Conservation (phyloP, 1,139 yeast genomes). For the Zygoascus hellenicus region DNA sequence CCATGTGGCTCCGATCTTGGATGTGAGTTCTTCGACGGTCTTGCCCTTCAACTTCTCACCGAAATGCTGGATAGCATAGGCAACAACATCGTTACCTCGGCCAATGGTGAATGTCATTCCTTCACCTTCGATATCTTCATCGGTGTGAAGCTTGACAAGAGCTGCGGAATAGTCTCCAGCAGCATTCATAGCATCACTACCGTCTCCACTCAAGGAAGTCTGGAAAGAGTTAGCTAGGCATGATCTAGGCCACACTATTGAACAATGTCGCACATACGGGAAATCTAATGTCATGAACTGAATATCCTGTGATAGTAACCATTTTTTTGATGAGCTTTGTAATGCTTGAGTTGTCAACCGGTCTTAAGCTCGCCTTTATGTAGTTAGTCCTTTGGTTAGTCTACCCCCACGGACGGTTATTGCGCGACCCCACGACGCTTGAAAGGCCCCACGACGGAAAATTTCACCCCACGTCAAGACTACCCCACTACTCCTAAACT, state of each 20-base stretch:
- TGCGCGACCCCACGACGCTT: not conserved
- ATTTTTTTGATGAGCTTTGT: slow-evolving; percentile 1
- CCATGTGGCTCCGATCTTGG: slow-evolving; percentile 38
- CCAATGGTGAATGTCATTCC: slow-evolving; percentile 36
- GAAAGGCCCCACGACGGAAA: too few species aligned
- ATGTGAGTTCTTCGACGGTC: slow-evolving; percentile 31
- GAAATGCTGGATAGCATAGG: slow-evolving; percentile 31
- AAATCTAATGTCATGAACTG: slow-evolving; percentile 33
- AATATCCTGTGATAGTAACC: slow-evolving; percentile 29
- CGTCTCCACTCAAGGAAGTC: slow-evolving; percentile 35
- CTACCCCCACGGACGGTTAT: not conserved
- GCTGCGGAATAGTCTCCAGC: slow-evolving; percentile 37
- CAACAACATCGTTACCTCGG: slow-evolving; percentile 33
- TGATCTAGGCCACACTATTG: not conserved
- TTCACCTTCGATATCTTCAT: slow-evolving; percentile 26
- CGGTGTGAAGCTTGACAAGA: slow-evolving; percentile 28
- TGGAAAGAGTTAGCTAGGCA: slow-evolving; percentile 1
- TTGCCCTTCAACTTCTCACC: slow-evolving; percentile 32
- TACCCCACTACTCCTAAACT: too few species aligned
- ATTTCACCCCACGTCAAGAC: too few species aligned
- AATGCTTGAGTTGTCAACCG: not conserved
- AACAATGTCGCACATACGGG: slow-evolving; percentile 23
- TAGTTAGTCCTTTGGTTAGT: not conserved
- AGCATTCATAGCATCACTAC: slow-evolving; percentile 36
- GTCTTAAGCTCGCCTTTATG: not conserved